phyloP scores from a whole-genome alignment of 805 yeast species.

The Geotrichum ghanense region DNA sequence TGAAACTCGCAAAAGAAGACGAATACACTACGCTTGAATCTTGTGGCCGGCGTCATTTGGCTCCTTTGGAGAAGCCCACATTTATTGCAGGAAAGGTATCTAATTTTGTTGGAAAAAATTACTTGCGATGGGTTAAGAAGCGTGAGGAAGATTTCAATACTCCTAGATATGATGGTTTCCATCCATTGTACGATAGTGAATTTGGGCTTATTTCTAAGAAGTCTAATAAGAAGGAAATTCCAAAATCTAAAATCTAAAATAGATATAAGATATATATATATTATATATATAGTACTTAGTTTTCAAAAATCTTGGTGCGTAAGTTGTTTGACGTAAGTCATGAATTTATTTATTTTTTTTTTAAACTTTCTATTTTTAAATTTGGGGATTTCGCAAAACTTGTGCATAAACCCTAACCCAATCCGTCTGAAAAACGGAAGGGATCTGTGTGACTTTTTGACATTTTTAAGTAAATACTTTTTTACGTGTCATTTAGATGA shows the following conservation, averaged over 20 bases:
- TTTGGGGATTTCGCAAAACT: too few species aligned
- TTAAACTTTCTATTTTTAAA: too few species aligned
- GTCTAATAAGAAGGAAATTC: neutral
- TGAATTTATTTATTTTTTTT: too few species aligned
- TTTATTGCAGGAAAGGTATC: neutral
- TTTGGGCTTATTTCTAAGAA: neutral
- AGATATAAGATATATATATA: too few species aligned
- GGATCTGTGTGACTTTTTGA: too few species aligned
- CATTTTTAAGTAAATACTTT: too few species aligned
- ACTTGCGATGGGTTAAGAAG: neutral
- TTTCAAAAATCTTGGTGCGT: too few species aligned
- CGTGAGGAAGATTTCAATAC: neutral
- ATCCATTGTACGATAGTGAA: neutral
- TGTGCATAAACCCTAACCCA: conserved; percentile 1
- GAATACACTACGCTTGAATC: neutral
- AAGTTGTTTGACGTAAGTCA: too few species aligned
- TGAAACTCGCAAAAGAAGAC: neutral
- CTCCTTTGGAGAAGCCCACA: neutral
- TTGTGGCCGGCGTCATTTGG: neutral
- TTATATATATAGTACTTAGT: too few species aligned
- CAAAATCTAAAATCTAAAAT: too few species aligned
- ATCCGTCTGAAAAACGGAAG: neutral
- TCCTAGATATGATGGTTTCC: neutral
- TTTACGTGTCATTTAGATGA: neutral
- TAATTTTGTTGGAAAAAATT: neutral